Base-by-base conservation (phyloP, 2,329 filamentous ascomycete genomes). In the Stylonectria norvegica region DNA sequence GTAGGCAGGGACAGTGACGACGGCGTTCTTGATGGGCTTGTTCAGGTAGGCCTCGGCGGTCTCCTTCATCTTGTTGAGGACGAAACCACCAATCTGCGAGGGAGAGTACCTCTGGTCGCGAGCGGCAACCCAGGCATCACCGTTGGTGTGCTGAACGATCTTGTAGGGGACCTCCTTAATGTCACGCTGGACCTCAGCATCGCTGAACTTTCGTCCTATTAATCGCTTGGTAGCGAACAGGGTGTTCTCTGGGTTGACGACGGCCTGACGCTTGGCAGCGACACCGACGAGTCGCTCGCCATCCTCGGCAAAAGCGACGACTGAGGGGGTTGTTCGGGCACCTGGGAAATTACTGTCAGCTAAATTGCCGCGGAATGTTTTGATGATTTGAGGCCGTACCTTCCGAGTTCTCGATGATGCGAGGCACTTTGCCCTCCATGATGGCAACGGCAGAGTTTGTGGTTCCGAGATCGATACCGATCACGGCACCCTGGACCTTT, bases 21-120 rank as follows among this genome's bases (percentile, higher is more conserved):
- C 91, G 58, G 89, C 91, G 66, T 97, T 95, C 81, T 95, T 93
- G 62, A 95, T 73, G 46, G 81, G 81, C 77, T 89, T 95, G 72
- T 86, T 82, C 53, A 95, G 81, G 74, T 94, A 95, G 48, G 86
- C 77, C 76, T 96, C 90, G 53, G 91, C 91, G 37, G 91, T 97
- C 79, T 96, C 91, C 83, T 95, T 96, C 91, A 96, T 96, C 82
- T 97, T 96, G 70, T 89, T 85, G 60, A 97, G 81, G 54, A 96
- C 79, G 70, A 96, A 95, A 63, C 90, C 91, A 79, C 91, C 91
- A 52, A 97, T 88, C 71, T 97, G 91, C n/a, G 90, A 95, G 42
- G 91, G 91, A 53, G 90, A 96, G 78, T 96, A 96, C 70, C 90
- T 95, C 72, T 96, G 83, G 64, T 84, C 89, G 57, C 89, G 89